Evolutionary conservation across 1,284 basidiomycete genomes (phyloP), one percentile per base, ranked within the genome.

Genomic region (Austroboletus sp.): DNA sequence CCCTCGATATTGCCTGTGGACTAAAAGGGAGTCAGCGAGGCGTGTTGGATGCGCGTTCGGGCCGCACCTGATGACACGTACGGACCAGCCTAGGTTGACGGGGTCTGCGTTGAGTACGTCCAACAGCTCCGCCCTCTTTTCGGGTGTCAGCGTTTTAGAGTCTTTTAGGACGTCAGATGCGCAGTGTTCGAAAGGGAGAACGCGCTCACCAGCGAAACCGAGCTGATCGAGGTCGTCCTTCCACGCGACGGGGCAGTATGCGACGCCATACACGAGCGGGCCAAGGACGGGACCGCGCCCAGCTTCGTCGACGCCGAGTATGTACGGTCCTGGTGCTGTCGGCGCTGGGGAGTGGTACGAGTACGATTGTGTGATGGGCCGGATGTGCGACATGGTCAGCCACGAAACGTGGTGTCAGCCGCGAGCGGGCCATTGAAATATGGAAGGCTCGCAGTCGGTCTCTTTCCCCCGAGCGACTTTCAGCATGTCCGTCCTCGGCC

Each of bases 251-350:
- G 91, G 89, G 57, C 94, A 98, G 65, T 92, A 98, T 0, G 95
- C 92, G 19, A 95, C 80, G 2, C 89, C 95, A 60, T 98, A 98
- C 0, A 98, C 95, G 54, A 98, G 78, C 0, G 95, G 95, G 41
- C 92, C 93, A 0, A 97, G 72, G 1, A 93, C 93, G 11, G 94
- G 95, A 0, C 96, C 95, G 49, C 95, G 76, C 1, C 95, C 95
- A 0, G 95, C 95, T 66, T 98, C 95, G 66, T 98, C 95, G 6
- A 98, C 92, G 30, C 95, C 95, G 46, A 98, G 82, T 41, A 96
- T 85, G 67, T 82, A 88, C n/a, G 79, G 80, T 0, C 83, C 83
- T 1, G 67, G 45, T 0, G 78, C 72, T 0, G 80, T 79, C 21
- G 88, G 79, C 1, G 65, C 76, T 7, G 79, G 73, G 0, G 89